Conservation (phyloP, 441 rosid genomes). For the Bocquillonia castaneifolia region DNA sequence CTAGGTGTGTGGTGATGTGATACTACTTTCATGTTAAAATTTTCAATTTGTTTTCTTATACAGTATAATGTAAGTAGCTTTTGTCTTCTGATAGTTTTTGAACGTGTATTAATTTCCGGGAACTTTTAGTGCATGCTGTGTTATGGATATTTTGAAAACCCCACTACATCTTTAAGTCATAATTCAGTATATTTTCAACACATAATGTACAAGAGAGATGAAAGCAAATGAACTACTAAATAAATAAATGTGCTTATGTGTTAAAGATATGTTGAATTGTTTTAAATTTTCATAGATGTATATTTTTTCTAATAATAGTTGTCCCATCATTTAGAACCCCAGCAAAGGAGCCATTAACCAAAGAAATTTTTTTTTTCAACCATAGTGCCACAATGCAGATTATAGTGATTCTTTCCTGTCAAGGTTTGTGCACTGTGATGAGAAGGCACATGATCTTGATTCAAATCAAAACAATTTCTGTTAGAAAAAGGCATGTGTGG, state of each 20-base stretch:
- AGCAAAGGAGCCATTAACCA: too few species aligned
- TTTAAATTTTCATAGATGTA: too few species aligned
- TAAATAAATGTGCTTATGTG: too few species aligned
- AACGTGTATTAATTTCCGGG: background rate
- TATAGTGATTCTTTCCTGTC: background rate
- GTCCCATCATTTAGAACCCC: too few species aligned
- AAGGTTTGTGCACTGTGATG: constrained; percentile 6
- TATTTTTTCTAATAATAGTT: too few species aligned
- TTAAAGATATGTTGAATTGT: too few species aligned
- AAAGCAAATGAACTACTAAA: too few species aligned
- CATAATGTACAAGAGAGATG: too few species aligned
- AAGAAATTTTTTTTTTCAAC: background rate
- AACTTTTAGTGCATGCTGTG: background rate
- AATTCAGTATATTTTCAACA: too few species aligned
- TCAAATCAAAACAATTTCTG: constrained; percentile 5
- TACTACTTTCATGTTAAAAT: constrained; percentile 10
- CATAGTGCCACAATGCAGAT: background rate
- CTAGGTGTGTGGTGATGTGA: background rate
- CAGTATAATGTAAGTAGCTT: constrained; percentile 19
- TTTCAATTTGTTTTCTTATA: constrained; percentile 8
- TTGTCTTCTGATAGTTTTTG: constrained; percentile 1
- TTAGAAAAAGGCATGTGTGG: constrained; percentile 30
- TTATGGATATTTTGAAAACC: background rate
- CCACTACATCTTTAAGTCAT: background rate
- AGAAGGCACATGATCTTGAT: constrained; percentile 23